phyloP scores from a whole-genome alignment of 2,329 filamentous ascomycete species.

The Aureobasidium namibiae region DNA sequence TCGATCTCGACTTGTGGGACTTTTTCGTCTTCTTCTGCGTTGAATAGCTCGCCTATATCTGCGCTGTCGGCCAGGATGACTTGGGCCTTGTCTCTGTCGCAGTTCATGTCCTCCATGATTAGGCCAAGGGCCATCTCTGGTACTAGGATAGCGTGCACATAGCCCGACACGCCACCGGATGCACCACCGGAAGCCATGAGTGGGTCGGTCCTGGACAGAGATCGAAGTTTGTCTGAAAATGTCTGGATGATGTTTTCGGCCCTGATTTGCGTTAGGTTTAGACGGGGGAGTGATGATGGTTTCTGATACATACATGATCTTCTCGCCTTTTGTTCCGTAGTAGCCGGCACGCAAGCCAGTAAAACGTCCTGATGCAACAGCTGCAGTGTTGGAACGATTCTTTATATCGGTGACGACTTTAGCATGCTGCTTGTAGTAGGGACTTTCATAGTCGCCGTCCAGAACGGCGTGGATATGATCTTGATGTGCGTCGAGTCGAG shows the following conservation, averaged over 20 bases:
- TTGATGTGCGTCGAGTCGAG: constrained; percentile 22
- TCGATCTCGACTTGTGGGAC: background rate
- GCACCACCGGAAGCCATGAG: constrained; percentile 25
- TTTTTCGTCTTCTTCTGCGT: constrained; percentile 23
- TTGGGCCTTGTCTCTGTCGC: constrained; percentile 19
- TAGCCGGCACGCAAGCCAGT: constrained; percentile 22
- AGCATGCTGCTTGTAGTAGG: constrained; percentile 21
- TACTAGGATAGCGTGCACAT: constrained; percentile 28
- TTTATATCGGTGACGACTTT: constrained; percentile 14
- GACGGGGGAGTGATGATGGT: too few species aligned
- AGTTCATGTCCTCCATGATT: constrained; percentile 27
- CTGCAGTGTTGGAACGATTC: constrained; percentile 19
- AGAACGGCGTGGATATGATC: constrained; percentile 21
- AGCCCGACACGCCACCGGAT: constrained; percentile 28
- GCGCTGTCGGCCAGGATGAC: constrained; percentile 24
- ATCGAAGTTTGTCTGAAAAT: constrained; percentile 23
- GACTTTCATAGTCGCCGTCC: constrained; percentile 17
- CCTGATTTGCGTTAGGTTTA: constrained; percentile 15
- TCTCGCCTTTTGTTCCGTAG: constrained; percentile 28
- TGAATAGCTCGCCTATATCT: constrained; percentile 25
- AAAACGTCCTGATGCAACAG: constrained; percentile 8
- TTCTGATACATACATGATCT: constrained; percentile 23
- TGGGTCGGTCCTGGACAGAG: constrained; percentile 22
- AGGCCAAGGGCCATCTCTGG: constrained; percentile 29
- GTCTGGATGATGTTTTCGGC: constrained; percentile 24